These are phyloP conservation scores for Cadophora gregata DNA, from an alignment of 2,329 filamentous ascomycete species.

Conservation along the genomic window DNA sequence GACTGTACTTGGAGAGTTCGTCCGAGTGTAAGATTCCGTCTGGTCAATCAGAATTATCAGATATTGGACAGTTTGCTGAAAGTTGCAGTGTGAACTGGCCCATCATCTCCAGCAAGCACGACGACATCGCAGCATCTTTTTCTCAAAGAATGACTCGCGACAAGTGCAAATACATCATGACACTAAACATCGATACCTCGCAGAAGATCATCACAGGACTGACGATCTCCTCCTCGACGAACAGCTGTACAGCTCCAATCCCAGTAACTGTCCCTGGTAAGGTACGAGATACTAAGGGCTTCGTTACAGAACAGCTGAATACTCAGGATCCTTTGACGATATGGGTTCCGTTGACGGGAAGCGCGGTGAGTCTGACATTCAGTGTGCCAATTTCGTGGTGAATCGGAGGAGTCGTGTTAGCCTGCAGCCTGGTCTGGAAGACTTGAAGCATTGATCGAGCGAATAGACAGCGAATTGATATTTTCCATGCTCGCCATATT, in stretches of 20 bases:
- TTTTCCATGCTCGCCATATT: too few species aligned
- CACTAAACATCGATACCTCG: slow-evolving; percentile 27
- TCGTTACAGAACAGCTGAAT: slow-evolving; percentile 53
- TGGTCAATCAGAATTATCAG: too few species aligned
- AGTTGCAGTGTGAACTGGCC: slow-evolving; percentile 50
- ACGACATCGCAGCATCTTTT: slow-evolving; percentile 57
- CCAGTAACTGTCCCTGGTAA: slow-evolving; percentile 46
- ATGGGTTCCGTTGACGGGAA: slow-evolving; percentile 54
- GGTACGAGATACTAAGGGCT: slow-evolving; percentile 31
- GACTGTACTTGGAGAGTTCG: slow-evolving; percentile 35
- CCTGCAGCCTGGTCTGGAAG: not conserved
- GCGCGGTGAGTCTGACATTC: slow-evolving; percentile 45
- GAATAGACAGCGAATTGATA: not conserved
- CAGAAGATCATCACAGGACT: slow-evolving; percentile 35
- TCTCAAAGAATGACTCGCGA: slow-evolving; percentile 50
- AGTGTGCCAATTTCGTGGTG: slow-evolving; percentile 13
- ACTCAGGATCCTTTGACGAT: slow-evolving; percentile 54
- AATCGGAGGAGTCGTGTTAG: not conserved
- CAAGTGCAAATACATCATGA: slow-evolving; percentile 33
- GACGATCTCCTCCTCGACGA: slow-evolving; percentile 49
- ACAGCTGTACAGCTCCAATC: slow-evolving; percentile 35
- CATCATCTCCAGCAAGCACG: slow-evolving; percentile 59
- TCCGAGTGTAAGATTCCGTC: slow-evolving; percentile 20
- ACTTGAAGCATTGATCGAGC: not conserved
- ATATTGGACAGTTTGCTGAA: not conserved